Percentiles rank a stretch among this genome's conserved stretches.
These are phyloP conservation scores for Pythium insidiosum DNA, from an alignment of 352 stramenopile species.

Conservation along the genomic window DNA sequence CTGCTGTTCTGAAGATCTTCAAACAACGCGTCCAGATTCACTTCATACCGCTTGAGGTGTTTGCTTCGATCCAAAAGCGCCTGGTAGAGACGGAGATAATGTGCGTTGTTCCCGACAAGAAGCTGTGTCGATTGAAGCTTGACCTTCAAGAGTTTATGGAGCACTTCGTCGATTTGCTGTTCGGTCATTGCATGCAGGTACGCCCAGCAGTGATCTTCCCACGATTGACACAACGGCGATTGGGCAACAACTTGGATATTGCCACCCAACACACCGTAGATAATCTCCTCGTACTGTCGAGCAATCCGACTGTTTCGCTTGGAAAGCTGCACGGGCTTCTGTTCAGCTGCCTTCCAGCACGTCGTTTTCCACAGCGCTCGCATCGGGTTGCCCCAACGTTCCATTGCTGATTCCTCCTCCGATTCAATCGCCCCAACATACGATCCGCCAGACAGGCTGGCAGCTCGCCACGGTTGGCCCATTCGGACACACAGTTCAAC, in stretches of 20 bases:
- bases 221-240: conserved; percentile 65
- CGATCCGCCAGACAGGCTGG: conserved; percentile 59
- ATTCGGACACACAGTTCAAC: conserved; percentile 67
- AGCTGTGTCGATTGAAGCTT: conserved; percentile 71
- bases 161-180: conserved; percentile 58
- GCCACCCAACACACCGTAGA: conserved; percentile 75
- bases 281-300: conserved; percentile 67
- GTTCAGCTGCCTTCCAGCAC: conserved; percentile 77
- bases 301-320: conserved; percentile 57
- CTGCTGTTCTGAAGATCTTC: conserved; percentile 59
- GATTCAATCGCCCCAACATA: conserved; percentile 45
- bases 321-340: conserved; percentile 27
- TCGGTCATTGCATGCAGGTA: conserved; percentile 64
- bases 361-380: conserved; percentile 82
- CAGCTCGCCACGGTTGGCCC: conserved; percentile 71
- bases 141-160: conserved; percentile 62
- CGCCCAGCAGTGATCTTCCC: conserved; percentile 84
- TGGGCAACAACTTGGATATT: conserved; percentile 57
- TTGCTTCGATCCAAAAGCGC: conserved; percentile 62
- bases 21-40: conserved; percentile 66
- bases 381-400: conserved; percentile 77
- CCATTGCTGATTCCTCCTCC: conserved; percentile 40
- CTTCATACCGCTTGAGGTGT: conserved; percentile 65
- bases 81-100: conserved; percentile 48
- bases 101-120: conserved; percentile 55